Percentiles rank a stretch among this genome's conserved stretches.
Conservation (phyloP, 1,284 basidiomycete genomes). For the Irpex sp. region DNA sequence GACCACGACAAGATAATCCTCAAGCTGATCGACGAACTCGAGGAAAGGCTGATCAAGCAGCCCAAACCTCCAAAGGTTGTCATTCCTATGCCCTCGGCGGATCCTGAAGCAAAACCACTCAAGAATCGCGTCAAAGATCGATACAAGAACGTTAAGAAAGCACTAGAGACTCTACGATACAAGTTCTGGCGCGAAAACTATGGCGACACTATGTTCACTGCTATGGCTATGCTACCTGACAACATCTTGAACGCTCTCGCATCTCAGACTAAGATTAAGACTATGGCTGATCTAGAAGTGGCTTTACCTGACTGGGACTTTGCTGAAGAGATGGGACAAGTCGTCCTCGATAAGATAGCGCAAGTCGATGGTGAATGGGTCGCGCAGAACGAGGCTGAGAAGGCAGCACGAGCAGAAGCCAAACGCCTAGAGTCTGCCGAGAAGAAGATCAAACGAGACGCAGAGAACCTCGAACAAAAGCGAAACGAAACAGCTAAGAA, state of each 20-base stretch:
- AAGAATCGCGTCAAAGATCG: background rate
- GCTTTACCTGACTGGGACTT: background rate
- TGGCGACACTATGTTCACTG: background rate
- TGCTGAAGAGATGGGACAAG: background rate
- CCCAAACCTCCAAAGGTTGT: background rate
- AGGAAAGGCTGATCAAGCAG: background rate
- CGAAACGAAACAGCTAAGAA: too few relatives aligned
- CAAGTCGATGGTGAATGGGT: background rate
- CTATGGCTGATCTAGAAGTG: background rate
- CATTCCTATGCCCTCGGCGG: background rate
- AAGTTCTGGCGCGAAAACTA: background rate
- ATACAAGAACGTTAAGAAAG: background rate
- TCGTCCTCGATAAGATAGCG: background rate
- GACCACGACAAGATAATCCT: background rate
- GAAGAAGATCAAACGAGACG: background rate
- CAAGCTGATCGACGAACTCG: background rate
- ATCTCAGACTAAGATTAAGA: background rate
- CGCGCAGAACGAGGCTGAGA: background rate
- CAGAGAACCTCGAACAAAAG: too few relatives aligned
- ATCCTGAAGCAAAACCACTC: background rate
- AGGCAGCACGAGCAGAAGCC: background rate
- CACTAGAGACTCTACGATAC: background rate
- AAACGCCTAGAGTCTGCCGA: background rate
- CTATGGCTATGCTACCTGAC: background rate
- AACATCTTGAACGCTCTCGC: background rate